Evolutionary conservation across 192 early-diverging fungal genomes (phyloP), one percentile per base, ranked within the genome.

Genomic region (Linnemannia elongata): DNA sequence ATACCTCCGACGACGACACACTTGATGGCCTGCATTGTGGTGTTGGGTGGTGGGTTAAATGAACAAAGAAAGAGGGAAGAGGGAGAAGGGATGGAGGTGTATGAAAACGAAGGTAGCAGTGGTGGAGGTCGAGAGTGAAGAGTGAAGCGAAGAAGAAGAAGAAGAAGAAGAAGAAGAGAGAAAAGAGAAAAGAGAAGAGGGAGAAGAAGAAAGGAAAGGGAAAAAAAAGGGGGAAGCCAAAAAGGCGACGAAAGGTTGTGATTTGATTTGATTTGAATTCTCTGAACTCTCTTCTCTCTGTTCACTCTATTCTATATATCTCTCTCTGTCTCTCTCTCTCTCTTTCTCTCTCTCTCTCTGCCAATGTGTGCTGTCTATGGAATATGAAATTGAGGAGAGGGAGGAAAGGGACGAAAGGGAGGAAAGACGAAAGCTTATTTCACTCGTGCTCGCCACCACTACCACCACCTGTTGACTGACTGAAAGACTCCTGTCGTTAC

Each of bases 21-120:
- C 87, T 97, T 97, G 88, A 97, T 96, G 76, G 96, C 94, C 91
- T 97, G 96, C 96, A 97, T 97, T 66, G 57, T 90, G 39, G 66
- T 18, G 42, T 22, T 18, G 22, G 12, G 45, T 18, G 42, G 35
- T 18, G 22, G 12, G 45, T n/a, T n/a, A 9, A 27, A 66, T 66
- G 30, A 33, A 15, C 27, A 30, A 66, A 71, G 76, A 70, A 1
- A 24, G 45, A 20, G 41, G 49, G 30, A 55, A 7, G 5, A 49
- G 76, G 1, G 39, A 78, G 30, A 9, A 9, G 35, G 39, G 68
- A 35, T 12, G 47, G 35, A 60, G 42, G 49, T 57, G 24, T 57
- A 5, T 57, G 60, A 13, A 35, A 30, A 18, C 3, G 60, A 68
- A 24, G 8, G 54, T 33, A 42, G 22, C 39, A 39, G 38, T 38